Evolutionary conservation across 2,329 filamentous ascomycete species (phyloP).

Genomic region (Bretziella fagacearum): DNA sequence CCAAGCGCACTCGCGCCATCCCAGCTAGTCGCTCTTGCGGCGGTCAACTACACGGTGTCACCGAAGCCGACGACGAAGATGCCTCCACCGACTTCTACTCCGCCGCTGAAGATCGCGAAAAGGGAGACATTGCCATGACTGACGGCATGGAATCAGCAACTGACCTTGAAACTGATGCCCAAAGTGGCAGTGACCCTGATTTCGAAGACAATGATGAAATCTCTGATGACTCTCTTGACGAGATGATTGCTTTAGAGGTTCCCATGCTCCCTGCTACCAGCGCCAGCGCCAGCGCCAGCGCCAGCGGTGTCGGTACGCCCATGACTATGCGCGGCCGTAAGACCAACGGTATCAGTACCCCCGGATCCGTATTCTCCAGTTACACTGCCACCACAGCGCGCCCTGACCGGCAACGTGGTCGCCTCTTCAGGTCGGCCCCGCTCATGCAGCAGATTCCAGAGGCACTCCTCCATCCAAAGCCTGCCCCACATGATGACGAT

Average conservation of each 20-base stretch:
- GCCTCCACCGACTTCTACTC: constrained; percentile 87
- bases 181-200: constrained; percentile 51
- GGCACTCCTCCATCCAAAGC: constrained; percentile 71
- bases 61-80: constrained; percentile 56
- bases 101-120: constrained; percentile 63
- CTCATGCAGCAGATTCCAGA: constrained; percentile 54
- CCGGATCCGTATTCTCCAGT: constrained; percentile 75
- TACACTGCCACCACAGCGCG: constrained; percentile 73
- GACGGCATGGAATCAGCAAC: constrained; percentile 37
- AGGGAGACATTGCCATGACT: constrained; percentile 36
- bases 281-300: constrained; percentile 20
- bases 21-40: constrained; percentile 33
- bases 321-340: constrained; percentile 57
- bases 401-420: constrained; percentile 52
- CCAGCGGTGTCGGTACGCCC: constrained; percentile 62
- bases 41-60: constrained; percentile 37
- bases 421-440: constrained; percentile 70
- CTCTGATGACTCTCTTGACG: constrained; percentile 82
- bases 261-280: constrained; percentile 63
- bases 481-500: constrained; percentile 61
- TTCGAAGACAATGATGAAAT: constrained; percentile 64
- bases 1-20: constrained; percentile 33
- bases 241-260: constrained; percentile 77
- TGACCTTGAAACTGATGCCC: constrained; percentile 46
- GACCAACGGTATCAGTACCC: constrained; percentile 60